Conservation (phyloP, 345 rosid genomes). For the Fremontodendron californicum region DNA sequence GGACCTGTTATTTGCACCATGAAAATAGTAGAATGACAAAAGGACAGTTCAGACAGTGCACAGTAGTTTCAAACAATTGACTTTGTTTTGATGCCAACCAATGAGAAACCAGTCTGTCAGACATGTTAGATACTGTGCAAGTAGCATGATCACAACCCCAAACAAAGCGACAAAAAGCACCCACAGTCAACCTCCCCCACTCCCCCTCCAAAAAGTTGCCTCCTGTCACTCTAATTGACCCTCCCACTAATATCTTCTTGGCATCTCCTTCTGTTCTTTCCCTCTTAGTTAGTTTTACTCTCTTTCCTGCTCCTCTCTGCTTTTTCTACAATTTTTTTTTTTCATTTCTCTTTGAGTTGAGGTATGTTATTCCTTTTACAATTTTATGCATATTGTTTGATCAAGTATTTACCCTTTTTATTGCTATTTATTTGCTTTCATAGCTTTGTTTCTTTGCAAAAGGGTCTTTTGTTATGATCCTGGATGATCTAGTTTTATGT, state of each 20-base stretch:
- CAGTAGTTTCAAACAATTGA: neutral
- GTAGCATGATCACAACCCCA: neutral
- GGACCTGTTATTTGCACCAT: neutral
- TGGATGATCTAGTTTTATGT: neutral
- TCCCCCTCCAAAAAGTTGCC: no score
- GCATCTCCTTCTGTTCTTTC: constrained; percentile 7
- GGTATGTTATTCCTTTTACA: constrained; percentile 22
- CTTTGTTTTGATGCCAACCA: neutral
- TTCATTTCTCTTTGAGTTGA: neutral
- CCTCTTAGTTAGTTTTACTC: neutral
- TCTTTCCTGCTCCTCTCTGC: neutral
- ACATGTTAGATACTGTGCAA: constrained; percentile 3
- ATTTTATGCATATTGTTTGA: neutral
- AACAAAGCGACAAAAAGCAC: constrained; percentile 1
- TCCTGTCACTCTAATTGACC: constrained; percentile 15
- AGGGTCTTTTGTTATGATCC: neutral
- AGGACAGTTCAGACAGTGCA: no score
- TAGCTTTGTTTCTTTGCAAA: neutral
- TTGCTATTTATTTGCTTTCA: neutral
- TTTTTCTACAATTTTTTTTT: neutral
- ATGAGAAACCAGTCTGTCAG: neutral
- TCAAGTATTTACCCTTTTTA: neutral
- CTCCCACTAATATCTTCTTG: constrained; percentile 24
- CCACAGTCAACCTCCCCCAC: no score
- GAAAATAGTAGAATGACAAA: neutral